Evolutionary conservation across 768 basidiomycete genomes (phyloP), one percentile per base, ranked within the genome.

Genomic region (Scleroderma bovista): DNA sequence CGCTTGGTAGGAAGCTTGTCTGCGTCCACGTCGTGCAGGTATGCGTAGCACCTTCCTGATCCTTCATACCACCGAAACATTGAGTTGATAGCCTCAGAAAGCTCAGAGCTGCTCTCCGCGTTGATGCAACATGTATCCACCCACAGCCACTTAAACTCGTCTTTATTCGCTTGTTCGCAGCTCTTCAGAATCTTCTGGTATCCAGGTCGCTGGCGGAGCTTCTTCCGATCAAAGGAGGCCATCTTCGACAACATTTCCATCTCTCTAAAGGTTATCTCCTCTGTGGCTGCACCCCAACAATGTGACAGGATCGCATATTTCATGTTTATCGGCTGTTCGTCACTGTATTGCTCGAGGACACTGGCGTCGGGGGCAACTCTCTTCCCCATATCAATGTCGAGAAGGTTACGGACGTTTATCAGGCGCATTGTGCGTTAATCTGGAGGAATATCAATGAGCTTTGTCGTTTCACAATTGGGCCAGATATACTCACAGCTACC

Each of bases 51-150:
- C 12, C 23, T 44, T 17, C 11, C 42, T 10, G 42, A 24, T 12
- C 24, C n/a, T 44, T 24, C 42, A 23, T 44, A 44, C 42, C 42
- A 44, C 29, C 42, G 42, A 29, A 26, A 44, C 42, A 44, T 44
- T 17, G 42, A 44, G 15, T 44, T 44, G 0, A 44, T 23, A 23
- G 42, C 42, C 17, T 44, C 42, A 24, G 42, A 44, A 22, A 44
- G 24, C n/a, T 44, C 42, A 23, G 42, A 20, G 11, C 42, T 44
- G 26, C 42, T 44, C 42, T 44, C 42, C 26, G 20, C 24, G 17
- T 44, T 44, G 24, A 44, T 44, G 17, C 42, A 44, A 12, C 42
- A 44, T 6, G 42, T 44, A 16, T 44, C 42, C n/a, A 44, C 42
- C 42, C 42, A 44, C 17, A 44, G n/a, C 42, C 42, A 44, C 8